Base-by-base conservation (phyloP, 805 yeast genomes). In the Grigorovia yakushimaensis region DNA sequence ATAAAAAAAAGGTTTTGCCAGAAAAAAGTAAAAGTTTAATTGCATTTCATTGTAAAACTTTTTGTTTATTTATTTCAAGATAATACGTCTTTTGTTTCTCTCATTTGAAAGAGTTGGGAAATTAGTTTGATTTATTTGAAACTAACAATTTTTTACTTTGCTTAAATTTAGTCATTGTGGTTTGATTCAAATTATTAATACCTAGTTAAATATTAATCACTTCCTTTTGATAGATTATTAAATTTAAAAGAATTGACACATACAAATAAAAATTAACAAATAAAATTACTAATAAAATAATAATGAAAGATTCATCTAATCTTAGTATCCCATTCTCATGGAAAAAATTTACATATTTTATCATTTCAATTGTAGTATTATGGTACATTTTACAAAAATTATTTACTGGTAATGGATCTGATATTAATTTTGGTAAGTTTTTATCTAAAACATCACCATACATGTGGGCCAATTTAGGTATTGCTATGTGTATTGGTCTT, bases 401-500 rank as follows among this genome's bases (percentile, higher is more conserved):
- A 54, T 88, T 93, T 77, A 88, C 88, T 52, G 95, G 95, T 45
- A 81, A 87, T 50, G 98, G 98, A 42, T 95, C 88, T 64, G 74
- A 80, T 46, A 93, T 93, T 73, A 85, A 93, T 66, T 80, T 93
- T 49, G 98, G 98, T 45, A 81, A 81, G 55, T 89, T 91, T 62
- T 75, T 93, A 54, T 79, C 81, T 55, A 73, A 83, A 36, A 80
- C 93, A 2, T 88, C 97, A 20, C 98, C 98, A 6, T 93, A 93
- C 65, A 78, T 93, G 83, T 93, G 98, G 98, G 98, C 97, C 24
- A 77, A 78, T 53, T 67, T 88, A 53, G 98, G 98, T 47, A 88
- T 93, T 52, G 82, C 85, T 15, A 69, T 81, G 45, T 91, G 98
- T 69, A 88, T 94, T 56, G 98, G 98, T 13, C 76, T 93, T 50